phyloP scores from a whole-genome alignment of 108 stramenopile genomes.

The Skeletonema grethae region DNA sequence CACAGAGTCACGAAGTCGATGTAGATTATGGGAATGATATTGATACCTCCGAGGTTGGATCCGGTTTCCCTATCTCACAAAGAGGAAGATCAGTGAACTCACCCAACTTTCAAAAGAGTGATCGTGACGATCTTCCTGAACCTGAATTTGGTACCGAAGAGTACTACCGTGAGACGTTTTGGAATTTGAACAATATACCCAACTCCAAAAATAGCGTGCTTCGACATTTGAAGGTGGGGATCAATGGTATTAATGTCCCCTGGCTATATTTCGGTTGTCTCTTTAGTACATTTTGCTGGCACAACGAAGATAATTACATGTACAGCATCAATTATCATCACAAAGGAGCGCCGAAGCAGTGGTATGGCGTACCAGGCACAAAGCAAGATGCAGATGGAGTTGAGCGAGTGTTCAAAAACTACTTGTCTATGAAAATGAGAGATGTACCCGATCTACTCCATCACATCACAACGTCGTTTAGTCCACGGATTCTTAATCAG shows the following conservation, averaged over 20 bases:
- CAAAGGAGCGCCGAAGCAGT: slow-evolving; percentile 95
- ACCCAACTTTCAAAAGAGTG: slow-evolving; percentile 30
- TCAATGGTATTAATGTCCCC: slow-evolving; percentile 97
- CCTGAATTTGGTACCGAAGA: slow-evolving; percentile 84
- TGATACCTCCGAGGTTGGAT: slow-evolving; percentile 83
- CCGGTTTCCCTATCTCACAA: slow-evolving; percentile 88
- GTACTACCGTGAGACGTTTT: slow-evolving; percentile 89
- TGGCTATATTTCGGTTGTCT: slow-evolving; percentile 95
- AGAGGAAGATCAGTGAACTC: slow-evolving; percentile 73
- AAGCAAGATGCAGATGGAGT: slow-evolving; percentile 81
- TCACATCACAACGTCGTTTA: slow-evolving; percentile 95
- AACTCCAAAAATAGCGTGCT: slow-evolving; percentile 85
- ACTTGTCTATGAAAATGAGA: slow-evolving; percentile 90
- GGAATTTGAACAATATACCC: slow-evolving; percentile 99
- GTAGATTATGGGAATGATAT: slow-evolving; percentile 99
- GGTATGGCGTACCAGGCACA: slow-evolving; percentile 95
- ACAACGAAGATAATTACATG: slow-evolving; percentile 99
- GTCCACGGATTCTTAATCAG: slow-evolving; percentile 81
- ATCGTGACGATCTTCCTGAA: slow-evolving; percentile 61
- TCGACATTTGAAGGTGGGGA: slow-evolving; percentile 86
- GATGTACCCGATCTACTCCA: slow-evolving; percentile 91
- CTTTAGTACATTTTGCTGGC: slow-evolving; percentile 99
- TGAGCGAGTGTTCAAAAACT: slow-evolving; percentile 87
- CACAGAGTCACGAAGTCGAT: slow-evolving; percentile 56
- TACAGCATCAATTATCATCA: slow-evolving; percentile 99